Base-by-base conservation (phyloP, 1,284 basidiomycete species). In the Butyriboletus appendiculatus region DNA sequence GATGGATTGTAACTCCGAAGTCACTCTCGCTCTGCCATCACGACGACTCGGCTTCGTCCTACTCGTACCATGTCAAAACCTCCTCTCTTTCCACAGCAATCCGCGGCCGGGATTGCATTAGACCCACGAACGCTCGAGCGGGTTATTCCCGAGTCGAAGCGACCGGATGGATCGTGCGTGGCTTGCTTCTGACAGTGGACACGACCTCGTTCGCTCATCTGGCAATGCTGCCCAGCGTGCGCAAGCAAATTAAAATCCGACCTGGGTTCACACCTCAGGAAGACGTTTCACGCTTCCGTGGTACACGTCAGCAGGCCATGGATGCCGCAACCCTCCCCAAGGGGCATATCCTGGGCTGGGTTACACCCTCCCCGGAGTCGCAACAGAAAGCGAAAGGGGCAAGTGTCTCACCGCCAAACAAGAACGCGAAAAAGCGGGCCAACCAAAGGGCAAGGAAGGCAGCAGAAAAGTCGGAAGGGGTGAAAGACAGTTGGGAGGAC, bases 201-300 rank as follows among this genome's bases (percentile, higher is more conserved):
- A 12, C 28, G 41, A 52, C 56, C 52, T 55, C 57, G 26, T 32
- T 52, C 35, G 60, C 53, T 55, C 46, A 52, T 41, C 34, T 34
- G 37, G 11, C 38, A 16, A 7, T 45, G 26, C 24, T 45, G 40
- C 42, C 24, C 69, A 97, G 95, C 44, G 73, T 93, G 22, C 88
- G 96, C 53, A 97, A 96, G 72, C 85, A 97, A 70, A 77, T 91
- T 58, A 96, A 90, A 75, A 88, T 98, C 60, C 82, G 94, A 33
- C 94, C 94, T 0, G 96, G 96, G 1, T 98, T 88, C 73, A 96
- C 94, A 1, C 96, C 96, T 0, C 92, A 94, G 69, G 96, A 98
- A 72, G 96, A 98, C 74, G 82, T 97, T 14, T 79, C 81, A 33
- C 85, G 86, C 38, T 98, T 96, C 72, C 83, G 93, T 44, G 84